Evolutionary conservation across 352 stramenopile species (phyloP).

Genomic region (Phytophthora sansomeana): DNA sequence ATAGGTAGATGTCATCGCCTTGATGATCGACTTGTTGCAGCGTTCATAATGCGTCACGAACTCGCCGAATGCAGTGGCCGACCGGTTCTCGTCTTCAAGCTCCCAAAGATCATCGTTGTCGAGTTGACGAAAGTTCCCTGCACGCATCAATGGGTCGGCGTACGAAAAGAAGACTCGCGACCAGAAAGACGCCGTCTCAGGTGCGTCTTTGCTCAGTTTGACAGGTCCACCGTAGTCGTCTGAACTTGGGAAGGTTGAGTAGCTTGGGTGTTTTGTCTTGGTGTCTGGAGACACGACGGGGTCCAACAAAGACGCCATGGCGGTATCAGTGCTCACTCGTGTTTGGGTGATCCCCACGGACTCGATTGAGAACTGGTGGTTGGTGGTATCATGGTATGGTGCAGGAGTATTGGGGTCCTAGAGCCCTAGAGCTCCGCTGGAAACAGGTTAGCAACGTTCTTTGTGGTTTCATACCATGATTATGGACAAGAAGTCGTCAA

Average conservation of each 20-base stretch:
- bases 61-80: conserved; percentile 27
- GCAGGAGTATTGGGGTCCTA: no score
- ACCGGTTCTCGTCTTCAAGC: conserved; percentile 38
- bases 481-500: no score
- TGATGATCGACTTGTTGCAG: conserved; percentile 32
- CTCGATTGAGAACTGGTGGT: no score
- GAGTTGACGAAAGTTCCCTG: conserved; percentile 56
- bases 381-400: no score
- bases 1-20: conserved; percentile 38
- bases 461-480: no score
- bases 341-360: no score
- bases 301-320: no score
- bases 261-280: conserved; percentile 16
- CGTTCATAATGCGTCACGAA: conserved; percentile 33
- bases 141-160: conserved; percentile 45
- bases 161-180: conserved; percentile 56
- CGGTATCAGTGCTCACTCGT: no score
- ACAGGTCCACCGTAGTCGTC: conserved; percentile 12
- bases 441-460: no score
- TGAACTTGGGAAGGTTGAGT: conserved; percentile 25
- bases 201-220: conserved; percentile 6
- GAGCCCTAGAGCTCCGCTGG: no score
- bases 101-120: conserved; percentile 54
- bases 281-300: conserved; percentile 10
- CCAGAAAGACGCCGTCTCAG: conserved; percentile 22